phyloP scores from a whole-genome alignment of 2,329 filamentous ascomycete genomes.

The Scedosporium minutisporum region DNA sequence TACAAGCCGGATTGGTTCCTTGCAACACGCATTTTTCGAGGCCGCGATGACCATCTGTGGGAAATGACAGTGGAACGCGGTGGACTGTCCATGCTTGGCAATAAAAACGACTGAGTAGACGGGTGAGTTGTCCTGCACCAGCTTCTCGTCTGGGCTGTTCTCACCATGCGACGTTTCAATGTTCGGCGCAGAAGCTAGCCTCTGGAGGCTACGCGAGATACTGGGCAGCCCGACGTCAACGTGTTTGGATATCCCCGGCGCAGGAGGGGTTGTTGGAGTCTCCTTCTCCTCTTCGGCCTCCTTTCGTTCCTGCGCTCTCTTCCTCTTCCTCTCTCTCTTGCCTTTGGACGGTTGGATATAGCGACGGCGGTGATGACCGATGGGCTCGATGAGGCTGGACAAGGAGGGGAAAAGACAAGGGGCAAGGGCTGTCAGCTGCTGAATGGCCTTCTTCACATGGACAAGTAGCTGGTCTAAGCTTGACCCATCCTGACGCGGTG shows the following conservation, averaged over 20 bases:
- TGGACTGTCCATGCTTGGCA: constrained; percentile 44
- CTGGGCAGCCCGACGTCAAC: constrained; percentile 56
- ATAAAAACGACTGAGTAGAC: constrained; percentile 48
- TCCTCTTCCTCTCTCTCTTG: constrained; percentile 45
- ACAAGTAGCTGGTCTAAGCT: not conserved
- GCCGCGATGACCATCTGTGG: constrained; percentile 44
- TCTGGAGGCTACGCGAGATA: constrained; percentile 51
- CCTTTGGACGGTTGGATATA: constrained; percentile 51
- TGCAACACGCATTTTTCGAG: constrained; percentile 28
- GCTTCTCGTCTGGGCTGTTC: not conserved
- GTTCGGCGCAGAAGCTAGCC: constrained; percentile 6
- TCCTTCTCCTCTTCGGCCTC: not conserved
- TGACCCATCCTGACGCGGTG: not conserved
- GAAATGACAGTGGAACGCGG: constrained; percentile 50
- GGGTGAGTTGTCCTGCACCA: constrained; percentile 6
- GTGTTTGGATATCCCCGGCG: constrained; percentile 43
- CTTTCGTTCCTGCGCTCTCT: constrained; percentile 14
- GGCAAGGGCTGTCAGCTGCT: too few species aligned
- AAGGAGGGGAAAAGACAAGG: not conserved
- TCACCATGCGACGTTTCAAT: not conserved
- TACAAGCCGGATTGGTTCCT: constrained; percentile 44
- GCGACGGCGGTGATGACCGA: constrained; percentile 50
- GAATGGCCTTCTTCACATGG: too few species aligned
- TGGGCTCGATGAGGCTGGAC: constrained; percentile 49
- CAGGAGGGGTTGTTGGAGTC: constrained; percentile 12